Conservation (phyloP, 257 asterid species). For the Solanum lycopersicoides region DNA sequence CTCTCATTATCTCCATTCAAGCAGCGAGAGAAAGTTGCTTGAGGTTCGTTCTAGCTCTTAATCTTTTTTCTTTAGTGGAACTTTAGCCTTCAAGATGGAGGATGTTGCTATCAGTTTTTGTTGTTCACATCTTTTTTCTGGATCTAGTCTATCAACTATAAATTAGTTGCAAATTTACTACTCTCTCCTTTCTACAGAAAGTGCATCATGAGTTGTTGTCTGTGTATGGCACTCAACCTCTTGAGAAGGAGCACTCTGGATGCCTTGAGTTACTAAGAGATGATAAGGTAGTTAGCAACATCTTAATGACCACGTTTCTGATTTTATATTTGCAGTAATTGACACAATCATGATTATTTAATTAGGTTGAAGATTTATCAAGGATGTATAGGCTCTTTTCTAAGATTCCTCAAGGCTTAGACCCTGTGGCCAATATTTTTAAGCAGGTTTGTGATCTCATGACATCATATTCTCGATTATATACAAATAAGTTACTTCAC, state of each 20-base stretch:
- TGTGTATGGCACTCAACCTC: constrained; percentile 82
- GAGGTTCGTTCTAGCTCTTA: constrained; percentile 55
- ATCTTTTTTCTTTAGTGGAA: not conserved
- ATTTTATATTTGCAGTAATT: not conserved
- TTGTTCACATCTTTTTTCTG: not conserved
- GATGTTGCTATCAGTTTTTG: not conserved
- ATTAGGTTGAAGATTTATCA: constrained; percentile 80
- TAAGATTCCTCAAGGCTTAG: constrained; percentile 73
- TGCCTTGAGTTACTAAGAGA: constrained; percentile 91
- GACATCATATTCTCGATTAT: not conserved
- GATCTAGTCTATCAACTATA: not conserved
- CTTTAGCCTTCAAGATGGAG: not conserved
- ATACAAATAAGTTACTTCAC: not conserved
- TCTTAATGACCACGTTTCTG: not conserved
- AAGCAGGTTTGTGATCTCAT: constrained; percentile 62
- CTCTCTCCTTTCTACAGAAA: constrained; percentile 29
- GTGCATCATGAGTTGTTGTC: constrained; percentile 82
- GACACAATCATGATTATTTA: constrained; percentile 2
- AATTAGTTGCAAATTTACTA: not conserved
- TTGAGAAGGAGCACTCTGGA: constrained; percentile 98
- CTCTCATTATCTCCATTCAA: constrained; percentile 83
- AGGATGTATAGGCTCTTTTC: constrained; percentile 97
- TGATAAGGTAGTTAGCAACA: constrained; percentile 58
- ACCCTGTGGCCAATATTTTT: constrained; percentile 70
- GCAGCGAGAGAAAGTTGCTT: constrained; percentile 91